phyloP scores from a whole-genome alignment of 352 stramenopile genomes.

The Phytophthora tubulina region DNA sequence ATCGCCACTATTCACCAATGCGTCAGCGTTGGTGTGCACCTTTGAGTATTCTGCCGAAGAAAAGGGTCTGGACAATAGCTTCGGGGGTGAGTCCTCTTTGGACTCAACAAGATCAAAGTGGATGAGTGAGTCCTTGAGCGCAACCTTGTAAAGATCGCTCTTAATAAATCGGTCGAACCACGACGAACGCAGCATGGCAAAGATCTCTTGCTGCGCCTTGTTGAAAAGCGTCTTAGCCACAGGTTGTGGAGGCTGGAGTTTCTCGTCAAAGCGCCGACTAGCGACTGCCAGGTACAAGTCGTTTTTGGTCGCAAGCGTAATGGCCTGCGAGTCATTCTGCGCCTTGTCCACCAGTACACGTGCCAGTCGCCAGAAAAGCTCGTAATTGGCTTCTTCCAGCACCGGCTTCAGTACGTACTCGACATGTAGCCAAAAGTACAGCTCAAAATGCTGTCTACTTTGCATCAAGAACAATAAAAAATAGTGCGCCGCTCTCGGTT shows the following conservation, averaged over 20 bases:
- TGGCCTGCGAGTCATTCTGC: conserved; percentile 80
- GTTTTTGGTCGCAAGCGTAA: conserved; percentile 80
- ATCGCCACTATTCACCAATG: conserved; percentile 15
- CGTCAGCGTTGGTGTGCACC: conserved; percentile 12
- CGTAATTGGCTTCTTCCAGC: conserved; percentile 53
- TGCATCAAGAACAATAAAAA: conserved; percentile 91
- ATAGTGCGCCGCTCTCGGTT: conserved; percentile 85
- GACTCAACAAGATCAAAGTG: conserved; percentile 66
- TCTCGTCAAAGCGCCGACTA: conserved; percentile 50
- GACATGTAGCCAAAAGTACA: conserved; percentile 91
- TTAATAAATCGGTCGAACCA: conserved; percentile 89
- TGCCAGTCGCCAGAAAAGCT: conserved; percentile 77
- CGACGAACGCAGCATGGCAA: conserved; percentile 79
- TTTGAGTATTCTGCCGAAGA: conserved; percentile 53
- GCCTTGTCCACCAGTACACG: conserved; percentile 77
- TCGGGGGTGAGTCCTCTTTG: conserved; percentile 74
- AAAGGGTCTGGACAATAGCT: conserved; percentile 71
- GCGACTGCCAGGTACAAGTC: conserved; percentile 66
- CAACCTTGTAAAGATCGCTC: conserved; percentile 85
- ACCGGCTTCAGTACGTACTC: conserved; percentile 88
- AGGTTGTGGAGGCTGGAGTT: conserved; percentile 51
- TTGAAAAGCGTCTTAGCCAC: conserved; percentile 61
- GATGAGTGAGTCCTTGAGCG: conserved; percentile 77
- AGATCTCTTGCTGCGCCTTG: conserved; percentile 85
- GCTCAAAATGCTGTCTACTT: conserved; percentile 86